Conservation (phyloP, 176 grass and related monocot genomes). For the Aegilops bicornis region DNA sequence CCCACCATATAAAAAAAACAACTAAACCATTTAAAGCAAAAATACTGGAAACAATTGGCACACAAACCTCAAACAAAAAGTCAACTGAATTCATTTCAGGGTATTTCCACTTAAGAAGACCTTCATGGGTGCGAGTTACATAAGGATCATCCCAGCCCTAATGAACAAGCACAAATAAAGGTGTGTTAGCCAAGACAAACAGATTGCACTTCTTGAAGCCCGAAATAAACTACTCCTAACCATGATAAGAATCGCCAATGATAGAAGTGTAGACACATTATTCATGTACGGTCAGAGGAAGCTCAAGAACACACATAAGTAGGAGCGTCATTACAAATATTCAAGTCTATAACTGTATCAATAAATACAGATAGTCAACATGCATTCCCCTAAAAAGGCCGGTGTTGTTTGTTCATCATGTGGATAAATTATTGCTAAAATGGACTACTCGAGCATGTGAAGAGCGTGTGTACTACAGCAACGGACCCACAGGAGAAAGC, state of each 20-base stretch:
- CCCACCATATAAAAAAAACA: conserved; percentile 15
- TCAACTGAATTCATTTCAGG: conserved; percentile 96
- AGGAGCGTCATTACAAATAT: neutral
- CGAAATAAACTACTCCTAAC: neutral
- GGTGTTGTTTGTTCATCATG: neutral
- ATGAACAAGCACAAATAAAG: conserved; percentile 12
- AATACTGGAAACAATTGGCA: neutral
- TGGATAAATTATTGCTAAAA: neutral
- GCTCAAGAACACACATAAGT: neutral
- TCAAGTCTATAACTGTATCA: neutral
- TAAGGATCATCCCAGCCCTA: conserved; percentile 99
- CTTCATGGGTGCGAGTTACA: conserved; percentile 91
- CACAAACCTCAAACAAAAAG: conserved; percentile 85
- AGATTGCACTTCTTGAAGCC: neutral
- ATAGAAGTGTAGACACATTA: neutral
- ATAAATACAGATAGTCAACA: neutral
- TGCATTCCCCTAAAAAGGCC: neutral
- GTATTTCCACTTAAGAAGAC: conserved; percentile 98
- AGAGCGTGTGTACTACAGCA: neutral
- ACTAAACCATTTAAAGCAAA: neutral
- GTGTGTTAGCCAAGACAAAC: conserved; percentile 28
- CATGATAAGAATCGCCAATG: neutral
- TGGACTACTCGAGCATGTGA: neutral
- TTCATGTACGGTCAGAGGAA: neutral
- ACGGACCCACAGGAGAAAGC: neutral